Evolutionary conservation across 129 eudicot genomes (phyloP).

Genomic region (Saposhnikovia divaricata): DNA sequence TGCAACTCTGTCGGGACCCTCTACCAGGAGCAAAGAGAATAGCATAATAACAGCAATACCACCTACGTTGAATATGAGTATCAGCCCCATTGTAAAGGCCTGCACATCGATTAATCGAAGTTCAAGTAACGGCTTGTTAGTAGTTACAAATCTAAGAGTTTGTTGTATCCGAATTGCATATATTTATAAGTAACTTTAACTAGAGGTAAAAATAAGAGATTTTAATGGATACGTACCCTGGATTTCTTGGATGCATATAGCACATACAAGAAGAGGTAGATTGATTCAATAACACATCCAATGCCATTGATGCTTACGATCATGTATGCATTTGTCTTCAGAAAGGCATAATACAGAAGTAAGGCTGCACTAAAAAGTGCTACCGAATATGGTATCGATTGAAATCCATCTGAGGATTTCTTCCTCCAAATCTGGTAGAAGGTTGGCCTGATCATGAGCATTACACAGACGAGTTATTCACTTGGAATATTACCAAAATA

Average conservation of each 20-base stretch:
- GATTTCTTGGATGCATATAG: constrained; percentile 42
- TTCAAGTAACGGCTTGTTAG: not conserved
- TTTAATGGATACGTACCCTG: constrained; percentile 20
- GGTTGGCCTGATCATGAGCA: constrained; percentile 33
- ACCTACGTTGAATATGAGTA: constrained; percentile 41
- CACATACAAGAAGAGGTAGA: constrained; percentile 30
- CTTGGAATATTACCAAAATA: not conserved
- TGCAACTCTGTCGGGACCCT: constrained; percentile 39
- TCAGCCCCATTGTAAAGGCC: constrained; percentile 33
- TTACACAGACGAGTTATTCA: not conserved
- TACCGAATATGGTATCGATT: constrained; percentile 45
- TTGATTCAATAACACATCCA: constrained; percentile 38
- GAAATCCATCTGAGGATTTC: constrained; percentile 53
- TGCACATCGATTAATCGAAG: constrained; percentile 11
- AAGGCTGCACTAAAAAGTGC: constrained; percentile 50
- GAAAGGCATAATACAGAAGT: constrained; percentile 41
- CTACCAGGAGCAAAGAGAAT: constrained; percentile 27
- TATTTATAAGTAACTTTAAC: not conserved
- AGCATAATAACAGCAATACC: constrained; percentile 31
- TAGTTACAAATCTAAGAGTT: not conserved
- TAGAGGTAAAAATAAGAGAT: not conserved
- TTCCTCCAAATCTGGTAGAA: constrained; percentile 27
- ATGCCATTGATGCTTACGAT: constrained; percentile 48
- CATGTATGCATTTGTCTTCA: constrained; percentile 43
- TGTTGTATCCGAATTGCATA: not conserved